Base-by-base conservation (phyloP, 2,329 filamentous ascomycete genomes). In the Diplodia mutila region DNA sequence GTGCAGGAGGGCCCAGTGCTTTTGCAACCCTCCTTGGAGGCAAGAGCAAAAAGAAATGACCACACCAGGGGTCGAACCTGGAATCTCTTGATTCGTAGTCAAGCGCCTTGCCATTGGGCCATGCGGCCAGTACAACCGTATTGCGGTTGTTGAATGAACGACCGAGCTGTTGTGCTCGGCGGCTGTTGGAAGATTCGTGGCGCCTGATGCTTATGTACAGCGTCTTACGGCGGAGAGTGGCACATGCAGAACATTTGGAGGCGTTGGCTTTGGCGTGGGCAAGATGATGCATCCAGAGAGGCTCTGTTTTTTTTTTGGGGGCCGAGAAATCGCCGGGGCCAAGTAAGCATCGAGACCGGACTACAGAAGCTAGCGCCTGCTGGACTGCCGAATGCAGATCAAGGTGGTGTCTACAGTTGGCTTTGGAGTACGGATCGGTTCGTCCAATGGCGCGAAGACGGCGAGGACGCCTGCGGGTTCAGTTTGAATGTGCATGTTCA, bases 21-120 rank as follows among this genome's bases (percentile, higher is more conserved):
- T 8, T 32, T 32, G 29, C 29, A 32, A 32, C 29, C 29, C 29
- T 6, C 29, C 29, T 7, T 32, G 29, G 29, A 12, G 18, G 21
- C 25, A 18, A 53, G 11, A 25, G 48, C 37, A 46, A 65, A 65
- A 65, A 42, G 25, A 54, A 21, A 53, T 65, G 61, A 68, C 67
- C 67, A 61, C 67, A 46, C 52, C 61, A 68, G 61, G 67, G 67
- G 53, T 68, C 67, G 67, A 68, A 68, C 76, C 76, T 75, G 72
- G 69, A 78, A 78, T 79, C 77, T 78, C 76, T 79, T 79, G 77
- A 79, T 79, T 83, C 82, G 82, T 84, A 85, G 83, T 85, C 83
- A 85, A 84, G 81, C 82, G 82, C 83, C 83, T 85, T 85, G 82
- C 83, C 83, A 85, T 85, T 85, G 82, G 83, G 83, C 83, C 83